Base-by-base conservation (phyloP, 2,329 filamentous ascomycete species). In the Ambrosiella cleistominuta region DNA sequence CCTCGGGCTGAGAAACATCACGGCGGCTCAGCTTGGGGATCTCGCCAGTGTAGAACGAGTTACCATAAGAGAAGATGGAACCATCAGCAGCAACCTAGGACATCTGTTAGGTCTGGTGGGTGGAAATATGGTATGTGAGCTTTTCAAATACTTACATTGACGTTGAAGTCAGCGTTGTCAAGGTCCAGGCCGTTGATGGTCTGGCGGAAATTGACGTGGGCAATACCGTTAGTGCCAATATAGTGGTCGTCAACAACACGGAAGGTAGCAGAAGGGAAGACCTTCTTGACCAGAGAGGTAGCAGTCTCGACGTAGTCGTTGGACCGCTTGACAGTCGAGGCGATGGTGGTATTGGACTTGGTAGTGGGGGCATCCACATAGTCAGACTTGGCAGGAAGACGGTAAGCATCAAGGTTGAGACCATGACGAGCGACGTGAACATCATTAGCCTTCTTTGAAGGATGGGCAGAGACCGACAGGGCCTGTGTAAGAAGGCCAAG, bases 91-190 rank as follows among this genome's bases (percentile, higher is more conserved):
- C 75, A 63, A 79, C 68, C 75, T 77, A 19, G 2, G 51, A 17
- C 27, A 1, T 8, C n/a, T 27, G 62, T 56, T 59, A 56, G 47
- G 7, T 19, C 13, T 44, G 15, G 15, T 7, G 12, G 40, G 37
- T 37, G 35, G 7, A 49, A 13, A 45, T 37, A 12, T 55, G 17
- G 13, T 17, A 7, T 9, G 15, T 37, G 35, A 42, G 35, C 9
- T n/a, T 37, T 42, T 52, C 17, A 12, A 39, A 47, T 5, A 69
- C 76, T 68, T 63, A 80, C 76, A 62, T 81, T 81, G 53, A 81
- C 75, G 56, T 80, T 80, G 63, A 80, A 79, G 64, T 79, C 76
- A 0, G 75, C 76, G 63, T 81, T 81, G 63, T 81, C 79, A 60
- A 82, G 74, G 61, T 81, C 79, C 27, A 81, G 65, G 1, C 74